Percentiles rank a stretch among this genome's conserved stretches.
Evolutionary conservation across 225 moss, liverwort and hornwort species (phyloP).

Genomic region (Straminergon stramineum): DNA sequence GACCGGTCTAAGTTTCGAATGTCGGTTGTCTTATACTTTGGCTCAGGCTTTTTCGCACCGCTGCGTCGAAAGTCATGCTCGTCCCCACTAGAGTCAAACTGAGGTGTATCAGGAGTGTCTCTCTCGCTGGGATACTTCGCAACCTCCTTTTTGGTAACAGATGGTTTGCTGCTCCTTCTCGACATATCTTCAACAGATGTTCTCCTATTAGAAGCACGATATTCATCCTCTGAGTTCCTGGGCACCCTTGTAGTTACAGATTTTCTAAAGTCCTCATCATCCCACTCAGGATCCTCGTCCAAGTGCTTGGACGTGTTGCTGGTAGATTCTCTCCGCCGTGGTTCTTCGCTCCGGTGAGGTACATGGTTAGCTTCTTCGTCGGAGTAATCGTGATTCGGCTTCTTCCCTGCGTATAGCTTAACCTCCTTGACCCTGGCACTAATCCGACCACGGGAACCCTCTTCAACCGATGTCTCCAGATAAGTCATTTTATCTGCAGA

Average conservation of each 20-base stretch:
- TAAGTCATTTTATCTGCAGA: background rate
- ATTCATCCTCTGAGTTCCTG: slow-evolving; percentile 2
- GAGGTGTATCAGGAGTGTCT: background rate
- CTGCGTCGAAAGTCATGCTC: background rate
- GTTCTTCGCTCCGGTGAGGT: background rate
- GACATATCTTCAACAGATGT: background rate
- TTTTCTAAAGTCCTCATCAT: background rate
- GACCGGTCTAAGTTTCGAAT: background rate
- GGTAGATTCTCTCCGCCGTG: slow-evolving; percentile 6
- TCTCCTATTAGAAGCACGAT: background rate
- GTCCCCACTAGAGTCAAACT: background rate
- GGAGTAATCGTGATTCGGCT: background rate
- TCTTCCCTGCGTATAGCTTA: background rate
- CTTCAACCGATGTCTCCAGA: background rate
- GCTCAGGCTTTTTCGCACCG: background rate
- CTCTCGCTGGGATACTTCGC: background rate
- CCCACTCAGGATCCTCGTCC: slow-evolving; percentile 8
- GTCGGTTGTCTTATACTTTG: background rate
- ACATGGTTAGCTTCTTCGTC: slow-evolving; percentile 10
- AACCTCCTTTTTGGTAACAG: background rate
- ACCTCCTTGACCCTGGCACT: slow-evolving; percentile 4
- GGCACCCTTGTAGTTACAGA: slow-evolving; percentile 7
- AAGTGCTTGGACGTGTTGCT: background rate
- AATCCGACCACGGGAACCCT: background rate
- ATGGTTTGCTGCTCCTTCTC: background rate